A percentile compares a stretch with the other conserved stretches of the same genome.
Conservation (phyloP, 371 early-diverging fungal species). For the Circinella minor region DNA sequence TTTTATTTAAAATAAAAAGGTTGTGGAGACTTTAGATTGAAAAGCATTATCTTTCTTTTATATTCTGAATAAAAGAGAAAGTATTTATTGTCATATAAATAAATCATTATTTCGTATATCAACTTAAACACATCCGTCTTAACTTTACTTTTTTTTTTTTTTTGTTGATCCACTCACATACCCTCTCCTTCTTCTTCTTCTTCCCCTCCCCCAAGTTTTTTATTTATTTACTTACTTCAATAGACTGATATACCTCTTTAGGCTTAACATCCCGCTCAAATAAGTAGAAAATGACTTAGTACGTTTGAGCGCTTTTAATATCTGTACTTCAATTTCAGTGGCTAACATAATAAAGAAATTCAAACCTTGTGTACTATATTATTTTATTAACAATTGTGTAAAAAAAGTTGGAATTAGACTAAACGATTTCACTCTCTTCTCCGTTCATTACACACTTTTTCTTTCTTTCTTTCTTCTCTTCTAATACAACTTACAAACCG, state of each 20-base stretch:
- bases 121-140: no score
- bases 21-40: no score
- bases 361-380: background rate
- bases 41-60: no score
- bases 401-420: constrained; percentile 4
- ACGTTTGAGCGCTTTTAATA: background rate
- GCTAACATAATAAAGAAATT: background rate
- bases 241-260: constrained; percentile 1
- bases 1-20: no score
- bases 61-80: no score
- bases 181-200: no score
- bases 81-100: no score
- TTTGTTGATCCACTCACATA: no score
- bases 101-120: background rate
- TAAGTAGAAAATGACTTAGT: background rate
- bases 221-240: background rate
- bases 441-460: constrained; percentile 11
- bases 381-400: background rate
- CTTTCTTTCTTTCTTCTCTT: background rate
- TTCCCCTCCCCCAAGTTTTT: background rate
- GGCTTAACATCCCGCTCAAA: constrained; percentile 10
- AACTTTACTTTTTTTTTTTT: no score
- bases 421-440: constrained; percentile 11
- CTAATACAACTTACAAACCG: no score
- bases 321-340: constrained; percentile 7